Conservation (phyloP, 805 yeast species). For the Zygoascus flipseniorum region DNA sequence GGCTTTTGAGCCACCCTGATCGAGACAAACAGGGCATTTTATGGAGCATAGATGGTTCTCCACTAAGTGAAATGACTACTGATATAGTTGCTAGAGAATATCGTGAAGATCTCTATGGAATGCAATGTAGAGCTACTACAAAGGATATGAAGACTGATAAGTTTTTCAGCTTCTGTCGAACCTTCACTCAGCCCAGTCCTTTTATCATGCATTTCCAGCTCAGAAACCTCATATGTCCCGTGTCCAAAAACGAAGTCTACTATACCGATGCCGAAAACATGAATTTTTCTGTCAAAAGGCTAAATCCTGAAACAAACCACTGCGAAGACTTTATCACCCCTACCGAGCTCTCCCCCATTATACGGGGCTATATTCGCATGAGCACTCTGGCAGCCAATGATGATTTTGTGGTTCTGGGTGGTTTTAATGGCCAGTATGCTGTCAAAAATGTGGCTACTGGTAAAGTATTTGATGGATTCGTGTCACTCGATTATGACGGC, state of each 20-base stretch:
- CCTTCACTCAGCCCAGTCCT: constrained; percentile 35
- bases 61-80: background rate
- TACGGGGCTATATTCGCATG: background rate
- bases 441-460: constrained; percentile 28
- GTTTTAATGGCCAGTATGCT: constrained; percentile 44
- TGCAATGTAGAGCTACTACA: background rate
- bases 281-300: constrained; percentile 18
- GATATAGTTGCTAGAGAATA: background rate
- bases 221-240: constrained; percentile 40
- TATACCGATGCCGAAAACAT: constrained; percentile 20
- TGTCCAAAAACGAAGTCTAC: constrained; percentile 24
- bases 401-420: constrained; percentile 41
- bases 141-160: constrained; percentile 2
- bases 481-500: constrained; percentile 40
- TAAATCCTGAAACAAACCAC: constrained; percentile 21
- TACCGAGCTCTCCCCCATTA: constrained; percentile 15
- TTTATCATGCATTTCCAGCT: constrained; percentile 51
- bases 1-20: constrained; percentile 9
- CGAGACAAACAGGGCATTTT: constrained; percentile 27
- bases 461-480: constrained; percentile 26
- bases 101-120: constrained; percentile 27
- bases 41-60: constrained; percentile 17
- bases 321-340: background rate
- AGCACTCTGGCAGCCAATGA: constrained; percentile 36
- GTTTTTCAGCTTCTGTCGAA: constrained; percentile 20